Base-by-base conservation (phyloP, 257 asterid genomes). In the Agastache rugosa region DNA sequence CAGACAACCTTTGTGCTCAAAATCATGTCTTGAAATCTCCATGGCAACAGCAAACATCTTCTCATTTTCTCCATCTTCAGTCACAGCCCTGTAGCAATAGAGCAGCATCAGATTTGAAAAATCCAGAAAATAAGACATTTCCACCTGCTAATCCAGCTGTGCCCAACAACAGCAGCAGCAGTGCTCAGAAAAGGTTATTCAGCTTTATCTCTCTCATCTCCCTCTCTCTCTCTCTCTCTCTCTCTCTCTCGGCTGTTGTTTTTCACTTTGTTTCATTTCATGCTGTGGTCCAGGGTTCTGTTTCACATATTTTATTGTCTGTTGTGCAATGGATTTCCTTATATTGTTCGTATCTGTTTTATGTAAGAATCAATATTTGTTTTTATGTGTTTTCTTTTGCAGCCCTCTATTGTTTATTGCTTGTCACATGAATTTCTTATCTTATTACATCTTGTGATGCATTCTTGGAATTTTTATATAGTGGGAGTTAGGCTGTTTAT, bases 141-240 rank as follows among this genome's bases (percentile, higher is more conserved):
- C 69, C 93, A 68, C 77, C 79, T 56, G 78, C 75, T 37, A 81
- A 75, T 74, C 85, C 90, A 84, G 91, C 89, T 85, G 89, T 83
- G 55, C 83, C 83, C 11, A 82, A 75, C 53, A 51, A 67, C 17
- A 84, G 51, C 47, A 41, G 47, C 47, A 41, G 56, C 89, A 77
- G 68, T 76, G 88, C 91, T 80, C 96, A 86, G 87, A 89, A 88
- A 85, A 92, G 93, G 93, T 92, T 16, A 59, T 23, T 81, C 83
- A 67, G 75, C 84, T 71, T 81, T 81, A 25, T 47, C 48, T 25
- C 56, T 62, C 54, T 20, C 47, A 12, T 66, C 60, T 27, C 35
- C 59, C 69, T 22, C 75, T 12, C 15, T 62, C 58, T 27, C 35
- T 63, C 69, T 22, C 75, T 12, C 15, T 62, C 58, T 71, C 72